Evolutionary conservation across 441 rosid species (phyloP).

Genomic region (Sinapis alba): DNA sequence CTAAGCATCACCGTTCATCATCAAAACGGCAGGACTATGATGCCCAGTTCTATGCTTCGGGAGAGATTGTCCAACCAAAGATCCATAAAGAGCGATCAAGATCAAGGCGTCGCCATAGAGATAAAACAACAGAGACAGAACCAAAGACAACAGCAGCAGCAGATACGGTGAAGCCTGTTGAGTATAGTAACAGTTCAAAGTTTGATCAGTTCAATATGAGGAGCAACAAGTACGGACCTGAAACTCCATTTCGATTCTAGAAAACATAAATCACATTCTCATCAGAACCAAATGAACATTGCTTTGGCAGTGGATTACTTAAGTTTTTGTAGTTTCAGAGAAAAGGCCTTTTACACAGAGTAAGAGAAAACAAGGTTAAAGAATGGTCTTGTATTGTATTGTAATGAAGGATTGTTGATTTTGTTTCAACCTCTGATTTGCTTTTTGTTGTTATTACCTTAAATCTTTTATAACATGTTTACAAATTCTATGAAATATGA

Average conservation of each 20-base stretch:
- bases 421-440: neutral
- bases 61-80: slow-evolving; percentile 70
- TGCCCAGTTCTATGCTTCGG: slow-evolving; percentile 66
- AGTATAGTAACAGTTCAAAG: slow-evolving; percentile 19
- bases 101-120: slow-evolving; percentile 9
- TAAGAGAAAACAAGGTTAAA: neutral
- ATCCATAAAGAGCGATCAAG: slow-evolving; percentile 61
- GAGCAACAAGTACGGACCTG: slow-evolving; percentile 64
- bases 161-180: slow-evolving; percentile 53
- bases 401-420: slow-evolving; percentile 21
- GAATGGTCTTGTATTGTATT: slow-evolving; percentile 8
- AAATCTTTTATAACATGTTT: neutral
- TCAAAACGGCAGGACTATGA: slow-evolving; percentile 60
- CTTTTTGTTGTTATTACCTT: neutral
- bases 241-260: slow-evolving; percentile 60
- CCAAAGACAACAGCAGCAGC: slow-evolving; percentile 49
- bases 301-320: neutral
- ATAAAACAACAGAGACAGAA: slow-evolving; percentile 42
- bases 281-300: neutral
- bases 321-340: neutral
- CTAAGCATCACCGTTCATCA: slow-evolving; percentile 62
- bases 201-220: slow-evolving; percentile 39
- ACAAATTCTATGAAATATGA: neutral
- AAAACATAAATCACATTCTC: neutral
- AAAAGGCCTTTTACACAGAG: slow-evolving; percentile 25